Base-by-base conservation (phyloP, 2,329 filamentous ascomycete species). In the Fonsecaea pedrosoi region DNA sequence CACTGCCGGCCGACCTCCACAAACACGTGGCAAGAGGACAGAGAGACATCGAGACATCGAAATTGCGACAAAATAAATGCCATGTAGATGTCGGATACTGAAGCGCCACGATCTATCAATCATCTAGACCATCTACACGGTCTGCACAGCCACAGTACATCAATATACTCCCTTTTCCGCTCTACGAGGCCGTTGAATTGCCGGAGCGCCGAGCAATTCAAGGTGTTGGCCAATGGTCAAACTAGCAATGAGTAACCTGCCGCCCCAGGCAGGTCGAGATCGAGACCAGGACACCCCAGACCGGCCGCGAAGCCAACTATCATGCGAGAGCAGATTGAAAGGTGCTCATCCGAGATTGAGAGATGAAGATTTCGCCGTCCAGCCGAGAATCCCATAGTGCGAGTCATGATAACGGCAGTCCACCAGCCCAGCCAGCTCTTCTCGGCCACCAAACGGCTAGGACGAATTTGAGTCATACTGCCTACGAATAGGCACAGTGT, bases 261-360 rank as follows among this genome's bases (percentile, higher is more conserved):
- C 60, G n/a, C 60, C 65, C 58, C 54, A 1, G 65, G 65, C 18
- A 59, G 60, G 35, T 64, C 65, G 9, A 61, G 60, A 32, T 67
- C 65, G 10, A 67, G 55, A n/a, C 60, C 65, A n/a, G 63, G 59
- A 35, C 65, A 67, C 65, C 65, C 64, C 55, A 60, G 54, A 32
- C 65, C 65, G 21, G 38, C 50, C 12, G 65, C 65, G n/a, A 67
- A 37, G 8, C 65, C 65, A 18, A 64, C 55, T 7, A 60, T 67
- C 40, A 64, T 60, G 1, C 60, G 65, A 18, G 65, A 67, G 55
- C 60, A 67, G 21, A 67, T 63, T 8, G 60, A 54, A 4, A 67
- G 54, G 12, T 21, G 64, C n/a, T 66, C 58, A 13, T 32, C 32
- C 10, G n/a, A 48, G 8, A 57, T 40, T 15, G 18, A 50, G 45